Conservation (phyloP, 73 alveolate species). For the Effrenium voratum region DNA sequence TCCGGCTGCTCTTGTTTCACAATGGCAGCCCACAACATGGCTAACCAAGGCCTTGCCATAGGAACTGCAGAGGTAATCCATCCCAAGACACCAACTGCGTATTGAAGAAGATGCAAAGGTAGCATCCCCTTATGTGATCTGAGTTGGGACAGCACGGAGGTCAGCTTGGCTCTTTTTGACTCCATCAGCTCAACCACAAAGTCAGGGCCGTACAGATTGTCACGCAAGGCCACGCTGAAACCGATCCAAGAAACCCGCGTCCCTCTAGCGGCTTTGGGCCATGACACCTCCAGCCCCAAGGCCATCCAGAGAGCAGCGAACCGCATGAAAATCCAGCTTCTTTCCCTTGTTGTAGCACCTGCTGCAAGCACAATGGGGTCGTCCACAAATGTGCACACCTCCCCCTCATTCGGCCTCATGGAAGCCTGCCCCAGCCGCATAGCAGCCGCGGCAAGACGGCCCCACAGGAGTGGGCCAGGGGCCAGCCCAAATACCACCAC, state of each 20-base stretch:
- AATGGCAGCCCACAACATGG: slow-evolving; percentile 49
- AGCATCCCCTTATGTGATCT: neutral
- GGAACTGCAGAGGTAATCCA: slow-evolving; percentile 14
- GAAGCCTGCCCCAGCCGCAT: slow-evolving; percentile 11
- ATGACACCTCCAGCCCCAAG: neutral
- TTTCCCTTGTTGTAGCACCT: neutral
- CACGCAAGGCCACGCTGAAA: neutral
- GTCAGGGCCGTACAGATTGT: neutral
- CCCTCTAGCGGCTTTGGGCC: slow-evolving; percentile 29
- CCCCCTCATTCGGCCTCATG: neutral
- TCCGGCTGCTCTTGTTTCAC: neutral
- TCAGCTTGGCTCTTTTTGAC: neutral
- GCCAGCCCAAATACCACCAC: slow-evolving; percentile 60
- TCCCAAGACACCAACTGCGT: slow-evolving; percentile 12
- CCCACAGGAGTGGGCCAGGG: slow-evolving; percentile 41
- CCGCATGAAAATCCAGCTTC: neutral
- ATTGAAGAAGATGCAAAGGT: neutral
- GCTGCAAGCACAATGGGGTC: slow-evolving; percentile 1
- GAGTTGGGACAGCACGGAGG: neutral
- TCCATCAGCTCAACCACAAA: neutral
- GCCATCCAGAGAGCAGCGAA: neutral
- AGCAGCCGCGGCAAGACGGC: slow-evolving; percentile 11
- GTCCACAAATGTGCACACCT: slow-evolving; percentile 9
- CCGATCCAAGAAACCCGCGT: neutral
- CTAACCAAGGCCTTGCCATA: neutral